Base-by-base conservation (phyloP, 208 protist genomes). In the Crithidia mellificae region DNA sequence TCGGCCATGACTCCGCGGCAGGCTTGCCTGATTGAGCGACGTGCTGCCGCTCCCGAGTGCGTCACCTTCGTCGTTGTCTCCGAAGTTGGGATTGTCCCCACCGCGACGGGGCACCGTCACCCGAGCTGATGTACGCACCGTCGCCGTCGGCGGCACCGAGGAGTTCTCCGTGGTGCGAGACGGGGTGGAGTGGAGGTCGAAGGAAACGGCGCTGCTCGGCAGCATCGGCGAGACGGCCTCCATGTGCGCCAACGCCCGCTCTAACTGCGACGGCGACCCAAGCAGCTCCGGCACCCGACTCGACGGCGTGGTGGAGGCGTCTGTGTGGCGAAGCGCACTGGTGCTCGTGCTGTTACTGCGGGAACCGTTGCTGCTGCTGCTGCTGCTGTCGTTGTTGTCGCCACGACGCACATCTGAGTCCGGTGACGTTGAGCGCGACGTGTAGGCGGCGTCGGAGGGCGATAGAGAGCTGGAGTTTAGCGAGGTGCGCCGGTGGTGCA, bases 171-270 rank as follows among this genome's bases (percentile, higher is more conserved):
- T 44, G 27, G 59, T 34, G 2, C 36, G 38, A 27, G 68, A 54
- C 6, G 46, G 53, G n/a, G 47, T 56, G n/a, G 19, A 34, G 68
- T 54, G 61, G 9, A 63, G 47, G 39, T 76, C 70, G 56, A 76
- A 76, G 63, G 70, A 76, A 0, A 52, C 46, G 38, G 22, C 36
- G 38, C 70, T 76, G 70, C 70, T 76, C 0, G 58, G 70, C 47
- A n/a, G 70, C 20, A 54, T 70, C 6, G 62, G 55, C 6, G 63
- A 70, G 46, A 76, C 22, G 22, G 70, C 54, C 39, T 76, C 70
- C 70, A 76, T 76, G 32, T 62, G 56, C 0, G 62, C 70, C 15
- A 76, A 55, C 9, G 70, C 63, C 0, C 27, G 43, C 55, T 69
- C 54, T 56, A 70, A 47, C 70, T 76, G 63, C 55, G 47, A 68